Evolutionary conservation across 2,329 filamentous ascomycete species (phyloP).

Genomic region (Ceratocystis cubensis): DNA sequence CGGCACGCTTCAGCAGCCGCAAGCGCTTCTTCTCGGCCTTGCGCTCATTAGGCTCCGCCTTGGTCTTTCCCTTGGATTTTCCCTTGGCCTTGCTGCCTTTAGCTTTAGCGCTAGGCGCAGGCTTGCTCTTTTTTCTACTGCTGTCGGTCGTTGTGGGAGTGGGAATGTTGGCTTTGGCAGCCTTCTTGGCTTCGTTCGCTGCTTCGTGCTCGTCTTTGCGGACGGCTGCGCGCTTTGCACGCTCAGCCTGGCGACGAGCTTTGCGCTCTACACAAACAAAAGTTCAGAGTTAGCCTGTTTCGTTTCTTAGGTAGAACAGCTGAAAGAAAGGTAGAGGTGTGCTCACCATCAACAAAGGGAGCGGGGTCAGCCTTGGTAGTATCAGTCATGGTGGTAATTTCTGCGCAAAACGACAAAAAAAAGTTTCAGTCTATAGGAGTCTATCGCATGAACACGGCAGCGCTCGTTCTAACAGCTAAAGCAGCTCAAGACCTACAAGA

Average conservation of each 20-base stretch:
- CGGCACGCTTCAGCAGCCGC: slow-evolving; percentile 30
- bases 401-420: background rate
- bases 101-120: background rate
- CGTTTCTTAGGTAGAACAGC: background rate
- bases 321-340: background rate
- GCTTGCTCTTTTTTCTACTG: background rate
- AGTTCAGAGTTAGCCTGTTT: background rate
- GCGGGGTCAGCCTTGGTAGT: slow-evolving; percentile 6
- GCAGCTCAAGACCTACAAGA: background rate
- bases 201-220: slow-evolving; percentile 10
- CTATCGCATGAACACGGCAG: too few relatives aligned
- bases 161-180: slow-evolving; percentile 10
- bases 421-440: background rate
- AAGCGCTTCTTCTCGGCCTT: slow-evolving; percentile 32
- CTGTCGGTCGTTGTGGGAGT: background rate
- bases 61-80: slow-evolving; percentile 26
- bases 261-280: slow-evolving; percentile 17
- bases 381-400: slow-evolving; percentile 5
- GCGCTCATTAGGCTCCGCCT: slow-evolving; percentile 24
- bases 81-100: slow-evolving; percentile 21
- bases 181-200: slow-evolving; percentile 10
- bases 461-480: too few relatives aligned
- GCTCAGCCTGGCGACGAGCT: slow-evolving; percentile 20
- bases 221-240: slow-evolving; percentile 15
- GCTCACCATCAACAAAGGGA: slow-evolving; percentile 20